phyloP scores from a whole-genome alignment of 345 rosid genomes.

The Pseudoturritis turrita region DNA sequence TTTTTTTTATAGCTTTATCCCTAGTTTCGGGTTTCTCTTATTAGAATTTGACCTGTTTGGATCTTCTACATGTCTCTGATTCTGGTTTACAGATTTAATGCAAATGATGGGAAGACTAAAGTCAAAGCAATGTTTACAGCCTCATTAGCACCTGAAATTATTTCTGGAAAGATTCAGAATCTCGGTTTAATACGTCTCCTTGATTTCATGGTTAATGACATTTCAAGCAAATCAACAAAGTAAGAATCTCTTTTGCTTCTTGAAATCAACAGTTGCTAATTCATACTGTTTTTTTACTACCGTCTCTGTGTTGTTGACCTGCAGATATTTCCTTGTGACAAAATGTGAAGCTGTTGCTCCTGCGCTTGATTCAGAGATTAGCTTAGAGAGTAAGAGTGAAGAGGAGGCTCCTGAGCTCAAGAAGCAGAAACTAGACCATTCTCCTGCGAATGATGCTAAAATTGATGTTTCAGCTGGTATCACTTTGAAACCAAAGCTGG shows the following conservation, averaged over 20 bases:
- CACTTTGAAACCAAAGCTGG: conserved; percentile 66
- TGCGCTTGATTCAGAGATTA: conserved; percentile 63
- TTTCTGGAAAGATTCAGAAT: conserved; percentile 69
- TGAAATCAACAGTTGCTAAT: background rate
- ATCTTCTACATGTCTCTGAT: background rate
- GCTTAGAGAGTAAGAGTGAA: conserved; percentile 21
- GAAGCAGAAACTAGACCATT: conserved; percentile 50
- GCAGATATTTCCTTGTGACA: conserved; percentile 65
- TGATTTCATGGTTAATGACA: conserved; percentile 75
- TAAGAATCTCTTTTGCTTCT: background rate
- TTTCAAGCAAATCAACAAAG: conserved; percentile 83
- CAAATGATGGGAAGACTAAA: conserved; percentile 70
- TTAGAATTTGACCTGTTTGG: background rate
- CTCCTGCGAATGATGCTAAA: conserved; percentile 25
- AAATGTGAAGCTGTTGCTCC: conserved; percentile 72
- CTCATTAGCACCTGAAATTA: conserved; percentile 51
- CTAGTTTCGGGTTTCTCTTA: background rate
- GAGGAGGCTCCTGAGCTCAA: conserved; percentile 28
- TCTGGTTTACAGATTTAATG: conserved; percentile 53
- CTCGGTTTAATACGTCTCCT: conserved; percentile 62
- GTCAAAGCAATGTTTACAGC: conserved; percentile 66
- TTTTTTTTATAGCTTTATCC: background rate
- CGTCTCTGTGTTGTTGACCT: conserved; percentile 5
- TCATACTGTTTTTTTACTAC: background rate
- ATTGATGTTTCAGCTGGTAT: conserved; percentile 34